Evolutionary conservation across 1,139 yeast genomes (phyloP), one percentile per base, ranked within the genome.

Genomic region (Zygosaccharomyces pseudobailii): DNA sequence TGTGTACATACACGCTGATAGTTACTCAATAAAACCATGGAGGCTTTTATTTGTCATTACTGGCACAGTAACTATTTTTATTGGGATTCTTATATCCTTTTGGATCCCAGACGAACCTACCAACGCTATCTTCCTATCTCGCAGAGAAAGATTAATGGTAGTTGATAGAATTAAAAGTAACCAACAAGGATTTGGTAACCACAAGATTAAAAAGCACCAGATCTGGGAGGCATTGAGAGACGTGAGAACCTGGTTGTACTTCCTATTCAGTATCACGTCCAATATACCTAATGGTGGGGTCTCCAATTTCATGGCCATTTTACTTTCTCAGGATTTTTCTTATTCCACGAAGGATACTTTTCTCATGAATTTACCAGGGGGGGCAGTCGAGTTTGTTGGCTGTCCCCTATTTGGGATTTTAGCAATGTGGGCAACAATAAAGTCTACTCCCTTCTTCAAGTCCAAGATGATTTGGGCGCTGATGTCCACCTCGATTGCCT

Each of bases 131-230:
- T 74, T 74, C 56, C 68, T 80, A 42, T 66, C 68, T 10, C 74
- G 71, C 6, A 68, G 71, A 30, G 87, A 83, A 52, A 76, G 75
- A 62, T 59, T 73, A 49, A 67, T 77, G 63, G 75, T 76, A n/a
- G 71, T 79, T 28, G 76, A 78, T 42, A 70, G 79, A 50, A 77
- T 82, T 67, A 65, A 72, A 47, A 59, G 61, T 30, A 74, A 74
- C 53, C 70, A 73, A 49, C 72, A 68, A 56, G 84, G 85, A 13
- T 78, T 79, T 50, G 84, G 84, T 43, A 76, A 76, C 55, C 72
- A 70, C 48, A 69, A 71, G 36, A 73, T 79, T 64, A 82, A 83
- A 55, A 67, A 62, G 60, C 64, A 76, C 41, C 89, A 83, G 59
- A 68, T 80, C 36, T 62, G 62, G 53, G 79, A 75, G 55, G 73